Conservation (phyloP, 805 yeast genomes). For the Scheffersomyces ergatensis region DNA sequence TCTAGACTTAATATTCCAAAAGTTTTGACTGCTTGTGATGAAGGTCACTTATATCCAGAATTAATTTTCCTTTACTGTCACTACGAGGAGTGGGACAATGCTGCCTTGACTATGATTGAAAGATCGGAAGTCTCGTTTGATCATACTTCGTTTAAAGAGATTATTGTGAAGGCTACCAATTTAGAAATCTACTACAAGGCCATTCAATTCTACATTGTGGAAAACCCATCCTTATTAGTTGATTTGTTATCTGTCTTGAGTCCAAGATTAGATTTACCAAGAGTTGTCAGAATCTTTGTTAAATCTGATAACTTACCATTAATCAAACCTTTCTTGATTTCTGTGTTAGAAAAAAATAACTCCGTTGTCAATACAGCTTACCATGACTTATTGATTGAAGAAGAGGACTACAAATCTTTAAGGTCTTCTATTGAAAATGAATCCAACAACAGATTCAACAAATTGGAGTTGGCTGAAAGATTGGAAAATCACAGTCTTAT, state of each 20-base stretch:
- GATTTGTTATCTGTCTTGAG: constrained; percentile 82
- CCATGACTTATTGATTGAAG: constrained; percentile 93
- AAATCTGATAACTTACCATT: constrained; percentile 95
- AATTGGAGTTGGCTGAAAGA: constrained; percentile 86
- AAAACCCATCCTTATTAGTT: constrained; percentile 86
- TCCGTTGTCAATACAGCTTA: constrained; percentile 92
- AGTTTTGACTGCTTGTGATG: constrained; percentile 90
- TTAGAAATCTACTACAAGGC: constrained; percentile 97
- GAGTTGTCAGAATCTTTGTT: constrained; percentile 92
- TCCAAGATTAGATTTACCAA: constrained; percentile 88
- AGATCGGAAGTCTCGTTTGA: constrained; percentile 90
- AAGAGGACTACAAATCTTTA: constrained; percentile 90
- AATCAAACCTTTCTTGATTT: constrained; percentile 90
- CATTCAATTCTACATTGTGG: constrained; percentile 86
- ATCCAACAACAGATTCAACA: constrained; percentile 86
- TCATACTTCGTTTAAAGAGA: constrained; percentile 90
- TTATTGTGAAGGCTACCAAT: constrained; percentile 91
- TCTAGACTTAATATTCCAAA: constrained; percentile 97
- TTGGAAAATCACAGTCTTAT: constrained; percentile 87
- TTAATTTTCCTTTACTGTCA: constrained; percentile 94
- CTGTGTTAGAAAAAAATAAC: constrained; percentile 86
- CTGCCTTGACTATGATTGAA: constrained; percentile 95
- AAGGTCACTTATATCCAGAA: constrained; percentile 94
- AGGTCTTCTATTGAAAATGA: constrained; percentile 75
- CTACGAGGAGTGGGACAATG: constrained; percentile 99